Percentiles rank a stretch among this genome's conserved stretches.
phyloP scores from a whole-genome alignment of 108 stramenopile genomes.

The Mediolabrus comicus region DNA sequence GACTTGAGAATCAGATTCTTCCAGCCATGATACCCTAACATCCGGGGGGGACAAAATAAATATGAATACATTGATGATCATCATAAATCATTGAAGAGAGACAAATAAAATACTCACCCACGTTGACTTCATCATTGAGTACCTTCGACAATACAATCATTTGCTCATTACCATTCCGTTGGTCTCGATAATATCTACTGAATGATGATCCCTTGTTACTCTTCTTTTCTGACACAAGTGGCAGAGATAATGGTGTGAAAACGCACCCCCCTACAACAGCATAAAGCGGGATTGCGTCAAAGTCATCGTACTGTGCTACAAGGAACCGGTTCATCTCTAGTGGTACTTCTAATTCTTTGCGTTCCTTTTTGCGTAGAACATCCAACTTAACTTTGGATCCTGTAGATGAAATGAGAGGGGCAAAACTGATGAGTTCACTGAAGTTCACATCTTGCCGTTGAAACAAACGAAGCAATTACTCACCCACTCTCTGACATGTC shows the following conservation, averaged over 20 bases:
- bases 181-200: slow-evolving; percentile 23
- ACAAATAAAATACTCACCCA: too few relatives aligned
- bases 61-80: too few relatives aligned
- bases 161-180: slow-evolving; percentile 31
- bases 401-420: neutral
- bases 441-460: too few relatives aligned
- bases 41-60: too few relatives aligned
- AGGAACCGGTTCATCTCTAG: slow-evolving; percentile 28
- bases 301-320: slow-evolving; percentile 41
- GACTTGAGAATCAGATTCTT: slow-evolving; percentile 33
- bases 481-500: slow-evolving; percentile 25
- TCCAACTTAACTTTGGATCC: slow-evolving; percentile 24
- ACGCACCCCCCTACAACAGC: slow-evolving; percentile 47
- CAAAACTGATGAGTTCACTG: neutral
- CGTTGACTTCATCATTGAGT: slow-evolving; percentile 20
- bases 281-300: slow-evolving; percentile 46
- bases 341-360: slow-evolving; percentile 9
- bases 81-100: too few relatives aligned
- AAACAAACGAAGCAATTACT: too few relatives aligned
- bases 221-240: slow-evolving; percentile 34
- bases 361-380: slow-evolving; percentile 28
- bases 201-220: slow-evolving; percentile 21
- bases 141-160: slow-evolving; percentile 43
- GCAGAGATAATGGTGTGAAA: slow-evolving; percentile 40
- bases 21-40: slow-evolving; percentile 46